phyloP scores from a whole-genome alignment of 1,284 basidiomycete genomes.

The Somion occarium region DNA sequence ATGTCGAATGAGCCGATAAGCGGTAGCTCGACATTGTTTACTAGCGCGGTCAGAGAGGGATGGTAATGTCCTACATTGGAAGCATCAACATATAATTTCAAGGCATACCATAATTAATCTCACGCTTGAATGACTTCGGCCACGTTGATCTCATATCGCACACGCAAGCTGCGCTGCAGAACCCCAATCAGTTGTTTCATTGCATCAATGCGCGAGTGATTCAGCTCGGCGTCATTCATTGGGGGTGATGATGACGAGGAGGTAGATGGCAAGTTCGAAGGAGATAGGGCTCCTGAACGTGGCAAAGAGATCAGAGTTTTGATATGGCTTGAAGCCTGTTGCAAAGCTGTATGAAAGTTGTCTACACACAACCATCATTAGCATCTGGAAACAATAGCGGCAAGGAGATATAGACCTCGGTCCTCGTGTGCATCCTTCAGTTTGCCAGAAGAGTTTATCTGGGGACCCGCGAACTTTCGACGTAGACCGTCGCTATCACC shows the following conservation, averaged over 20 bases:
- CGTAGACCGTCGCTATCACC: slow-evolving; percentile 25
- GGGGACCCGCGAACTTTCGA: slow-evolving; percentile 34
- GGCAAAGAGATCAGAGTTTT: slow-evolving; percentile 46
- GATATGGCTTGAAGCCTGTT: slow-evolving; percentile 53
- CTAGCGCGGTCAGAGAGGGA: slow-evolving; percentile 74
- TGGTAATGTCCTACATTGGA: slow-evolving; percentile 55
- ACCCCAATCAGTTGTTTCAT: slow-evolving; percentile 68
- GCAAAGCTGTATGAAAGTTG: slow-evolving; percentile 65
- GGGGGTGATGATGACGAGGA: slow-evolving; percentile 35
- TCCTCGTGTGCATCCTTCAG: slow-evolving; percentile 22
- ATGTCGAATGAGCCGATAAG: slow-evolving; percentile 86
- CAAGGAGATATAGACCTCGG: slow-evolving; percentile 18
- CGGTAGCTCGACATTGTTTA: slow-evolving; percentile 75
- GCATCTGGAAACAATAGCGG: background rate
- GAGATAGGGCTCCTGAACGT: slow-evolving; percentile 23
- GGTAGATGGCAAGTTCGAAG: slow-evolving; percentile 37
- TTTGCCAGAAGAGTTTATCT: slow-evolving; percentile 11
- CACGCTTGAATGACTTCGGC: slow-evolving; percentile 72
- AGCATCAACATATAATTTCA: background rate
- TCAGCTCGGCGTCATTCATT: slow-evolving; percentile 40
- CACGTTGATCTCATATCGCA: slow-evolving; percentile 73
- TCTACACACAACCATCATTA: slow-evolving; percentile 32
- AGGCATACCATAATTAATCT: slow-evolving; percentile 21
- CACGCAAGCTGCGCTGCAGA: slow-evolving; percentile 71
- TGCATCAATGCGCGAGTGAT: slow-evolving; percentile 52